A percentile compares a stretch with the other conserved stretches of the same genome.
Evolutionary conservation across 768 basidiomycete species (phyloP).

Genomic region (Leccinellum rugosiceps): DNA sequence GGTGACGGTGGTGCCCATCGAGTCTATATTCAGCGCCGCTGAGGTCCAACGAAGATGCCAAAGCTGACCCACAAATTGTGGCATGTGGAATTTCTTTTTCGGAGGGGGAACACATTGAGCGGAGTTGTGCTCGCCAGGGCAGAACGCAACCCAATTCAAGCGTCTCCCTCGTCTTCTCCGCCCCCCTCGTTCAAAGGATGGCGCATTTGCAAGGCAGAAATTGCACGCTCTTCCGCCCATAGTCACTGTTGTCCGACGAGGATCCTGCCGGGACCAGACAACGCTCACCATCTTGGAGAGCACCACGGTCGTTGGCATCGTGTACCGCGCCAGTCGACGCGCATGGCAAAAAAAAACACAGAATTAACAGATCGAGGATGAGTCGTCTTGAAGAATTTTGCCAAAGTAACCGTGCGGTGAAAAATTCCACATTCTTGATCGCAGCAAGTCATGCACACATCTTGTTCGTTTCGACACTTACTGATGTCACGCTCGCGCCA

Average conservation of each 20-base stretch:
- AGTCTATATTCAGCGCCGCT: constrained; percentile 1
- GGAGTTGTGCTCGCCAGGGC: constrained; percentile 14
- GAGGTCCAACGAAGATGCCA: background rate
- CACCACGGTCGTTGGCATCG: background rate
- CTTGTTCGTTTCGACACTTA: constrained; percentile 23
- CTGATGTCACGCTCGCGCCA: constrained; percentile 15
- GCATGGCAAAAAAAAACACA: constrained; percentile 5
- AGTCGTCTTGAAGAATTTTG: constrained; percentile 10
- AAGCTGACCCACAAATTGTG: background rate
- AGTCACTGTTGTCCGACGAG: background rate
- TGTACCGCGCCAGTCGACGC: background rate
- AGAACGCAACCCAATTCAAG: background rate
- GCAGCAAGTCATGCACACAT: constrained; percentile 19
- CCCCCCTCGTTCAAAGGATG: background rate
- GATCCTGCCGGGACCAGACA: background rate
- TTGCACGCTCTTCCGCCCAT: constrained; percentile 13
- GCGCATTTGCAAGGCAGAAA: background rate
- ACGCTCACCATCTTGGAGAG: constrained; percentile 12
- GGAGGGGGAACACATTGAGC: constrained; percentile 7
- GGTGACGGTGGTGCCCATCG: background rate
- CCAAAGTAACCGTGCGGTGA: constrained; percentile 21
- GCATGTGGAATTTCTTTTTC: constrained; percentile 11
- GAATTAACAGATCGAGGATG: constrained; percentile 1
- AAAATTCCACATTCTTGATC: constrained; percentile 24
- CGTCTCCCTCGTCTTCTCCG: background rate